Evolutionary conservation across 768 basidiomycete genomes (phyloP).

Genomic region (Phylloporus arenicola): DNA sequence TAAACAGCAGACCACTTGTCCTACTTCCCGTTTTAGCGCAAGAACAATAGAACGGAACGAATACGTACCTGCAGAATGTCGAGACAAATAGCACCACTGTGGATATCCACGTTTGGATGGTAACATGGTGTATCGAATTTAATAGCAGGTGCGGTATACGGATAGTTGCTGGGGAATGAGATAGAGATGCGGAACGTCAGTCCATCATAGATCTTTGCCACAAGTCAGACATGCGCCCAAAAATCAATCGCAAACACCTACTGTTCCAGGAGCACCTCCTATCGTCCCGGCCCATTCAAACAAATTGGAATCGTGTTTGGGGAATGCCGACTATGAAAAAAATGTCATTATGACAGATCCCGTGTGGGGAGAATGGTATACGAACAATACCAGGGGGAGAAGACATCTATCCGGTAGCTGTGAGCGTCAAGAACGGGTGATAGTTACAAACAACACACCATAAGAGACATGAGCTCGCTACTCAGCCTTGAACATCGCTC

Average conservation of each 20-base stretch:
- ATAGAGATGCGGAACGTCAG: conserved; percentile 81
- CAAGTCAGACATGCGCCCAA: conserved; percentile 1
- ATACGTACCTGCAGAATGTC: conserved; percentile 75
- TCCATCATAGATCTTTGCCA: conserved; percentile 64
- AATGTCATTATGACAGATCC: background rate
- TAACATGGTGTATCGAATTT: conserved; percentile 87
- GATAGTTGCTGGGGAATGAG: conserved; percentile 82
- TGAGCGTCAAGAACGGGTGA: conserved; percentile 1
- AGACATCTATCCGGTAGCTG: conserved; percentile 59
- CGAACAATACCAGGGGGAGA: conserved; percentile 83
- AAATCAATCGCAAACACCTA: conserved; percentile 6
- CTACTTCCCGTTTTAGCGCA: conserved; percentile 33
- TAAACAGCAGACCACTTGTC: conserved; percentile 95
- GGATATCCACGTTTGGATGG: conserved; percentile 87
- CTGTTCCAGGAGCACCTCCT: conserved; percentile 73
- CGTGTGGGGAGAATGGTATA: conserved; percentile 4
- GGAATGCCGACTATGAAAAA: conserved; percentile 73
- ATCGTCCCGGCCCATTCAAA: conserved; percentile 91
- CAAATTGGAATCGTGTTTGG: conserved; percentile 78
- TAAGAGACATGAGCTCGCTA: conserved; percentile 83
- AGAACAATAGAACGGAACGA: background rate
- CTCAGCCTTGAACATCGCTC: conserved; percentile 46
- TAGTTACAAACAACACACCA: conserved; percentile 49
- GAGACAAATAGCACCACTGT: conserved; percentile 71
- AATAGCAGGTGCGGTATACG: conserved; percentile 79